Base-by-base conservation (phyloP, 306 rosid species). In the Dalbergia oliveri region DNA sequence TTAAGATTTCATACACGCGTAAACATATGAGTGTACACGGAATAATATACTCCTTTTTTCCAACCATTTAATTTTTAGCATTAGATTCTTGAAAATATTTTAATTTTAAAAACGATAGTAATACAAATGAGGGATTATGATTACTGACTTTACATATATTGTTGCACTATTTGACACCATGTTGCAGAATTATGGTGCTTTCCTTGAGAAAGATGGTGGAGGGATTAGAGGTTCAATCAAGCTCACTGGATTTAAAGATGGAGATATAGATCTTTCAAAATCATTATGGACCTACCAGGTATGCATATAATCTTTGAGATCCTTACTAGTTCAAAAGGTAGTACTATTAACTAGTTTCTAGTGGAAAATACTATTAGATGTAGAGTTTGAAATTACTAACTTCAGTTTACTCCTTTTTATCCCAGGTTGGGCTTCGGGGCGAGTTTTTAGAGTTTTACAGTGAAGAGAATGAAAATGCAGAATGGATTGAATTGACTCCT, bases 261-360 rank as follows among this genome's bases (percentile, higher is more conserved):
- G 97, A 66, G 91, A 91, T 71, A 81, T 92, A 43, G 91, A 94
- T 84, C 94, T 94, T 63, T 90, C 94, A 26, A 84, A 88, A 81
- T 86, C 86, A 56, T 85, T 78, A 56, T 94, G 99, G 99, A 93
- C 99, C 70, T 90, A 92, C 86, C 99, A 94, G 97, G 97, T 94
- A 76, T 35, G 79, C 26, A 49, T 69, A 58, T 69, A 75, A 19
- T 65, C 65, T 70, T 81, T 64, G 78, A 51, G 58, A 74, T 19
- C 44, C 59, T 47, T 58, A 35, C 31, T 66, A 19, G 58, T 63
- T 6, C n/a, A 23, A 41, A 64, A 63, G 49, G 73, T n/a, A 35
- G 21, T 37, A 72, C 50, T 71, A 14, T 72, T 41, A 41, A 45
- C 73, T 63, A 35, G 43, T 54, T 72, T 65, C 43, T 72, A 2